A percentile compares a stretch with the other conserved stretches of the same genome.
Conservation (phyloP, 495 filamentous ascomycete species). For the Penicillium flavigenum region DNA sequence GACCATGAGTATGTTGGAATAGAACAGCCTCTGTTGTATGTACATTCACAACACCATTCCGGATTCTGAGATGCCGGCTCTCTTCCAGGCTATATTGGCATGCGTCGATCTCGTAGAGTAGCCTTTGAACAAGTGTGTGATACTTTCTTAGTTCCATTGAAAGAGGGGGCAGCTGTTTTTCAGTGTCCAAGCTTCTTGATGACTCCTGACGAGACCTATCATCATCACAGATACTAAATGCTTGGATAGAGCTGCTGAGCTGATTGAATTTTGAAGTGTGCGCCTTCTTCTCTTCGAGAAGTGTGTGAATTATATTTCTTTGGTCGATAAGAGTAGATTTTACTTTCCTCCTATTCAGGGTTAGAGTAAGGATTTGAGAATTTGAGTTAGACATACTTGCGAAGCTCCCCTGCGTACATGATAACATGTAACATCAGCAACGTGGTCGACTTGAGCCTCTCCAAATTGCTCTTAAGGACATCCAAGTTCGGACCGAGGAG, state of each 20-base stretch:
- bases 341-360: neutral
- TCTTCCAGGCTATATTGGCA: neutral
- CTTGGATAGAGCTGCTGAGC: neutral
- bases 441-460: slow-evolving; percentile 33
- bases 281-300: neutral
- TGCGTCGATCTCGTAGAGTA: neutral
- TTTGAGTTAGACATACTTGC: slow-evolving; percentile 6
- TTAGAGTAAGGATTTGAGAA: neutral
- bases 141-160: neutral
- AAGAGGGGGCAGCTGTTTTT: neutral
- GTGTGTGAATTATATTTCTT: neutral
- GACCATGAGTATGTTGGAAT: neutral
- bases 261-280: neutral
- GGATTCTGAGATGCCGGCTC: neutral
- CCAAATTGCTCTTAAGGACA: slow-evolving; percentile 30
- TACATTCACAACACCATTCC: neutral
- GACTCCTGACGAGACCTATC: no score
- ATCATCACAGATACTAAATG: no score
- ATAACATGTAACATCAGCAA: slow-evolving; percentile 35
- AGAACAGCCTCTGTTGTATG: neutral
- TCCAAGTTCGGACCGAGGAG: slow-evolving; percentile 24
- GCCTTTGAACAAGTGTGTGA: neutral
- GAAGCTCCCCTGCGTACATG: slow-evolving; percentile 26
- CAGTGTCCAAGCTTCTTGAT: no score
- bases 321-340: neutral